These are phyloP conservation scores for Citrus cavaleriei DNA, from an alignment of 345 rosid species.

Conservation along the genomic window DNA sequence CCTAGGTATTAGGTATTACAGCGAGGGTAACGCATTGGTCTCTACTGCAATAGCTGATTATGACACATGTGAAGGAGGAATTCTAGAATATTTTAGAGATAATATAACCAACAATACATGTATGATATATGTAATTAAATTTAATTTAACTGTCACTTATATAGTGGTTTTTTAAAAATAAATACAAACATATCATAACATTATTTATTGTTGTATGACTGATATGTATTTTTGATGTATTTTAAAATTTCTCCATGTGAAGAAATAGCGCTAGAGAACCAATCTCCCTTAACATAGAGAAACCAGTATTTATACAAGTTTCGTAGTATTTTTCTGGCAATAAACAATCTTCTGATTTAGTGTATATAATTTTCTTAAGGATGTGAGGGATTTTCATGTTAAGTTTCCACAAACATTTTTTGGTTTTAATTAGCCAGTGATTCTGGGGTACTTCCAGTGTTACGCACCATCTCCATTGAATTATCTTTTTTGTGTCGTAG, in stretches of 20 bases:
- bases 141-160: too few species aligned
- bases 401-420: background rate
- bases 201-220: too few species aligned
- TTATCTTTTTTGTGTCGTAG: too few species aligned
- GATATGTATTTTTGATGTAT: too few species aligned
- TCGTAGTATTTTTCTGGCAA: slow-evolving; percentile 18
- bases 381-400: background rate
- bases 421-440: too few species aligned
- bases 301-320: slow-evolving; percentile 15
- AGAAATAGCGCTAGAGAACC: background rate
- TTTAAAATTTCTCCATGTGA: background rate
- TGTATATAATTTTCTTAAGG: background rate
- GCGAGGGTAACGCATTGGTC: slow-evolving; percentile 12
- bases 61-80: slow-evolving; percentile 12
- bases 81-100: too few species aligned
- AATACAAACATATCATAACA: too few species aligned
- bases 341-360: slow-evolving; percentile 14
- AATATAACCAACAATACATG: too few species aligned
- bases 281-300: slow-evolving; percentile 6
- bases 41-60: slow-evolving; percentile 27
- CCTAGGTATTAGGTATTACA: slow-evolving; percentile 1
- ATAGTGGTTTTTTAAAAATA: too few species aligned
- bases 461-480: too few species aligned
- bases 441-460: too few species aligned
- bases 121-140: too few species aligned